Base-by-base conservation (phyloP, 2,329 filamentous ascomycete genomes). In the Periconia sp. region DNA sequence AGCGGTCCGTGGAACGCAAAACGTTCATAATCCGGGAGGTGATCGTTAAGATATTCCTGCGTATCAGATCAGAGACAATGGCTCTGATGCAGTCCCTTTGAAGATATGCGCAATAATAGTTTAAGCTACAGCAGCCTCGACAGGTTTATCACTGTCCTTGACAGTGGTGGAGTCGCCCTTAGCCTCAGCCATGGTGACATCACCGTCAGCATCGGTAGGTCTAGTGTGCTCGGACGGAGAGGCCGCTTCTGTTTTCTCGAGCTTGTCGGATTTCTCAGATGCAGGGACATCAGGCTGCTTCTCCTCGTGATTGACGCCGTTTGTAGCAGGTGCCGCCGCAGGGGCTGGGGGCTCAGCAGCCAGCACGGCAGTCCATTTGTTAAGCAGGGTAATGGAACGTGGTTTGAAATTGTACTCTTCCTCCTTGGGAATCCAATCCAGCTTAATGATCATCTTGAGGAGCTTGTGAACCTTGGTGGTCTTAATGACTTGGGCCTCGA, bases 391-490 rank as follows among this genome's bases (percentile, higher is more conserved):
- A 53, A 88, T 81, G 24, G 90, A 92, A 37, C 94, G 87, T 53
- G 85, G 78, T 76, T 94, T 95, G 82, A 99, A 96, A 41, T 88
- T 76, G 70, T 87, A 95, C 55, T 95, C 88, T 24, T 92, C 88
- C 54, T 99, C 94, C 48, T 86, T 86, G 1, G 66, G 66, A 56
- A 99, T 95, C 3, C 80, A 80, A 30, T 86, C 81, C 7, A 99
- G 78, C 76, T 96, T 96, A 61, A 96, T 77, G 55, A 99, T 94
- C 4, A 87, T 91, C 76, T 95, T 96, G 43, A 99, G 80, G 9
- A 99, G 92, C 76, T 99, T 99, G 83, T 97, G 92, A 72, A 99
- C 96, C 80, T 97, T 99, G 50, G 94, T 99, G 11, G 77, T 78
- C 52, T 89, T 85, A 61, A 97, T 96, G 59, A 96, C 94, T 54